phyloP scores from a whole-genome alignment of 2,329 filamentous ascomycete species.

The Aureobasidium sp. region DNA sequence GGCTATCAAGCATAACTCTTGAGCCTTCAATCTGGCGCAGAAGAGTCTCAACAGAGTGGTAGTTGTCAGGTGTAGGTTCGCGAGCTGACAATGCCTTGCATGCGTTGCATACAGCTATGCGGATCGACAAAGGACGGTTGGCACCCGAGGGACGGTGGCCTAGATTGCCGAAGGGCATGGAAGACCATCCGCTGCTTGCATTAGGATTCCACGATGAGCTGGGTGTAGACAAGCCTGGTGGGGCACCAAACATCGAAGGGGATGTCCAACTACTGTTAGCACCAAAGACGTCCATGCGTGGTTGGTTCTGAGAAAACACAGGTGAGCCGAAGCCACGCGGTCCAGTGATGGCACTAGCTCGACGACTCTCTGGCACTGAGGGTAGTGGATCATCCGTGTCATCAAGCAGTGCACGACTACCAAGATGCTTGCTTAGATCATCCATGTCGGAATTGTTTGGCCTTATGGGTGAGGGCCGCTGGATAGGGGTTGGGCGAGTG shows the following conservation, averaged over 20 bases:
- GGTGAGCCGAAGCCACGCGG: slow-evolving; percentile 21
- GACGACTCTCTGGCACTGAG: slow-evolving; percentile 30
- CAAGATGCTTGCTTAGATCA: slow-evolving; percentile 54
- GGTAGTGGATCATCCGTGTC: slow-evolving; percentile 58
- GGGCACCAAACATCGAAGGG: slow-evolving; percentile 32
- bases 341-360: slow-evolving; percentile 20
- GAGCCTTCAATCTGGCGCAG: slow-evolving; percentile 57
- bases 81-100: slow-evolving; percentile 55
- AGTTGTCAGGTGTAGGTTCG: slow-evolving; percentile 45
- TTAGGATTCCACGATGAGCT: slow-evolving; percentile 32
- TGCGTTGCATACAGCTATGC: slow-evolving; percentile 66
- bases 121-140: slow-evolving; percentile 55
- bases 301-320: slow-evolving; percentile 25
- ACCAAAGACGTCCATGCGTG: slow-evolving; percentile 26
- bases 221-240: slow-evolving; percentile 25
- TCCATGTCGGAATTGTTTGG: slow-evolving; percentile 49
- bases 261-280: slow-evolving; percentile 34
- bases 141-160: slow-evolving; percentile 33
- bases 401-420: slow-evolving; percentile 78
- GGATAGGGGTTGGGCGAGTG: slow-evolving; percentile 75
- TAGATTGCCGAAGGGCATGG: slow-evolving; percentile 41
- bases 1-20: slow-evolving; percentile 45
- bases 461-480: slow-evolving; percentile 67
- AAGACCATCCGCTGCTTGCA: slow-evolving; percentile 33
- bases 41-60: slow-evolving; percentile 58